phyloP scores from a whole-genome alignment of 495 filamentous ascomycete genomes.

The Penicillium longicatenatum region DNA sequence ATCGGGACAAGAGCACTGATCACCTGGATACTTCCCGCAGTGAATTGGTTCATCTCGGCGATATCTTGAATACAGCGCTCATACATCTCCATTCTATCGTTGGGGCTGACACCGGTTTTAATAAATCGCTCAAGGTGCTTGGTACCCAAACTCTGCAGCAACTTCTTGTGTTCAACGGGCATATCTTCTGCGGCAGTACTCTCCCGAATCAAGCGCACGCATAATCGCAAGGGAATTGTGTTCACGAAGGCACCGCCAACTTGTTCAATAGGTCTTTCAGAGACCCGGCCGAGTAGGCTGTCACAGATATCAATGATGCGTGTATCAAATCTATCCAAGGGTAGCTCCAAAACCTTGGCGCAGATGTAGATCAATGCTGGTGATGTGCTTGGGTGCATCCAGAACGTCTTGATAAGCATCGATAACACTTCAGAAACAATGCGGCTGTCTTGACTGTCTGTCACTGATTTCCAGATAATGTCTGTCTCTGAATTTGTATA shows the following conservation, averaged over 20 bases:
- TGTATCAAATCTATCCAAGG: constrained; percentile 60
- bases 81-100: constrained; percentile 55
- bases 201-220: constrained; percentile 69
- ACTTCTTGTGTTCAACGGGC: constrained; percentile 40
- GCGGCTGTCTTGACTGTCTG: constrained; percentile 80
- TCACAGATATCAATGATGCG: constrained; percentile 53
- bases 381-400: constrained; percentile 52
- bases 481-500: constrained; percentile 76
- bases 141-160: constrained; percentile 61
- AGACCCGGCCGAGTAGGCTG: constrained; percentile 39
- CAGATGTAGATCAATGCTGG: constrained; percentile 68
- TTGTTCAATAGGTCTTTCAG: constrained; percentile 31
- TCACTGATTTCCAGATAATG: constrained; percentile 80
- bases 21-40: constrained; percentile 72
- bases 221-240: constrained; percentile 48
- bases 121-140: constrained; percentile 55
- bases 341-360: constrained; percentile 68
- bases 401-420: constrained; percentile 71
- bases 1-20: constrained; percentile 59
- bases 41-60: constrained; percentile 52
- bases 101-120: constrained; percentile 48
- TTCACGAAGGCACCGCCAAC: constrained; percentile 31
- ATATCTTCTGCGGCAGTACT: constrained; percentile 47
- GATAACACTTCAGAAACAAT: constrained; percentile 75
- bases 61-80: constrained; percentile 61